Percentiles rank a stretch among this genome's conserved stretches.
phyloP scores from a whole-genome alignment of 148 eudicot species.

The Agrostemma githago region DNA sequence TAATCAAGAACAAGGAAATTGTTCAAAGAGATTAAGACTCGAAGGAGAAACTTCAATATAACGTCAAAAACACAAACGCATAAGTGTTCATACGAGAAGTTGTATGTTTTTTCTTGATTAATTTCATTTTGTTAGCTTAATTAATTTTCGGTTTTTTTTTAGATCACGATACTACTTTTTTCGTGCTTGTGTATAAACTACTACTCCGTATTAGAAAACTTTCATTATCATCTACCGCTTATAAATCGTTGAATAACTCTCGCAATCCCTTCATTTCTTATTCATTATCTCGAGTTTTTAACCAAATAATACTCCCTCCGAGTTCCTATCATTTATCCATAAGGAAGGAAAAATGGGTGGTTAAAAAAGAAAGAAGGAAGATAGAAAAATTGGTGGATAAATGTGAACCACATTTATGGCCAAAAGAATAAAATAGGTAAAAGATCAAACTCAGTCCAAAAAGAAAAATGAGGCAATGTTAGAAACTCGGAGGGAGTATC shows the following conservation, averaged over 20 bases:
- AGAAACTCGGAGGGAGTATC: too few relatives aligned
- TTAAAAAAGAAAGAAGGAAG: too few relatives aligned
- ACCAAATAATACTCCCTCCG: too few relatives aligned
- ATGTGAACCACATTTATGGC: too few relatives aligned
- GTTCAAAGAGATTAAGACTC: constrained; percentile 74
- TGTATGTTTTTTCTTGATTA: constrained; percentile 21
- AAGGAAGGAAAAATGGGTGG: too few relatives aligned
- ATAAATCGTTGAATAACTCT: constrained; percentile 21
- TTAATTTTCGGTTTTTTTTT: constrained; percentile 2
- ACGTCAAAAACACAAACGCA: constrained; percentile 27
- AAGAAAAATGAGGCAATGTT: too few relatives aligned
- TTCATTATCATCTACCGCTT: constrained; percentile 21
- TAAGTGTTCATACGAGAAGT: constrained; percentile 23
- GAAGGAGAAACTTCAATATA: constrained; percentile 60
- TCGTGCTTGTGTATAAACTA: constrained; percentile 29
- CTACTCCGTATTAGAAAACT: constrained; percentile 28
- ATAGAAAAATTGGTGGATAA: too few relatives aligned
- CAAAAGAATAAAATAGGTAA: too few relatives aligned
- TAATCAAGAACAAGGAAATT: constrained; percentile 56
- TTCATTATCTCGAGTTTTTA: neutral
- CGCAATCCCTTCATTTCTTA: constrained; percentile 2
- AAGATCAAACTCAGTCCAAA: too few relatives aligned
- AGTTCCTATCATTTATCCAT: too few relatives aligned
- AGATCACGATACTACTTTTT: constrained; percentile 26
- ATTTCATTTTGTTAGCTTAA: constrained; percentile 17